Evolutionary conservation across 208 protist genomes (phyloP).

Genomic region (Leishmania amazonensis): DNA sequence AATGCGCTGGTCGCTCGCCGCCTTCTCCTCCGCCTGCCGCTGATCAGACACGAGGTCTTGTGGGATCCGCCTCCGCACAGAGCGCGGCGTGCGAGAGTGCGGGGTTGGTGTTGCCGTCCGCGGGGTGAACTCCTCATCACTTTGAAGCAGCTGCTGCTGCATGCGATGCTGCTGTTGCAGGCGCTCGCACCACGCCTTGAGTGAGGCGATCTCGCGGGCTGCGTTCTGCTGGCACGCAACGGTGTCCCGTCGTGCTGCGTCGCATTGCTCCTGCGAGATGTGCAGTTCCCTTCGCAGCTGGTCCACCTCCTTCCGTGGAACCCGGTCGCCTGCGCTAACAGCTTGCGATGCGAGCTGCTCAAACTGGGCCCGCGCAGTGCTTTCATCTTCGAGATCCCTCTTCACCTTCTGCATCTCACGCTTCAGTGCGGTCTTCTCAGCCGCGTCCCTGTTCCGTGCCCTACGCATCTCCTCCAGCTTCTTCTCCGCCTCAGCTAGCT

Average conservation of each 20-base stretch:
- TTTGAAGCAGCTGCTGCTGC: slow-evolving; percentile 15
- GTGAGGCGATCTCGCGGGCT: slow-evolving; percentile 44
- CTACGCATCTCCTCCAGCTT: slow-evolving; percentile 31
- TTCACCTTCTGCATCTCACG: slow-evolving; percentile 30
- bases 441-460: slow-evolving; percentile 33
- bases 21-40: slow-evolving; percentile 30
- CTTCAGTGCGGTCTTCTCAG: slow-evolving; percentile 30
- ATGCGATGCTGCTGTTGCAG: slow-evolving; percentile 39
- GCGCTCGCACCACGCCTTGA: slow-evolving; percentile 52
- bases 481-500: slow-evolving; percentile 34
- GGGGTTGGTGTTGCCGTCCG: slow-evolving; percentile 20
- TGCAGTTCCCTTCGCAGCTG: slow-evolving; percentile 27
- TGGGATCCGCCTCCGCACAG: slow-evolving; percentile 20
- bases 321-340: slow-evolving; percentile 27
- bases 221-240: slow-evolving; percentile 26
- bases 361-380: slow-evolving; percentile 35
- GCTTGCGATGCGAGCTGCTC: slow-evolving; percentile 46
- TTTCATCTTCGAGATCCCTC: slow-evolving; percentile 33
- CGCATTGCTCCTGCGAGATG: slow-evolving; percentile 23
- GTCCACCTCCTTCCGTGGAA: slow-evolving; percentile 36
- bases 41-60: slow-evolving; percentile 11
- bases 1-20: slow-evolving; percentile 19
- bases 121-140: slow-evolving; percentile 30
- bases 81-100: slow-evolving; percentile 26
- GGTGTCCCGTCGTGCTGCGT: slow-evolving; percentile 16